Base-by-base conservation (phyloP, 1,139 yeast genomes). In the Protomyces arabidopsidicola region DNA sequence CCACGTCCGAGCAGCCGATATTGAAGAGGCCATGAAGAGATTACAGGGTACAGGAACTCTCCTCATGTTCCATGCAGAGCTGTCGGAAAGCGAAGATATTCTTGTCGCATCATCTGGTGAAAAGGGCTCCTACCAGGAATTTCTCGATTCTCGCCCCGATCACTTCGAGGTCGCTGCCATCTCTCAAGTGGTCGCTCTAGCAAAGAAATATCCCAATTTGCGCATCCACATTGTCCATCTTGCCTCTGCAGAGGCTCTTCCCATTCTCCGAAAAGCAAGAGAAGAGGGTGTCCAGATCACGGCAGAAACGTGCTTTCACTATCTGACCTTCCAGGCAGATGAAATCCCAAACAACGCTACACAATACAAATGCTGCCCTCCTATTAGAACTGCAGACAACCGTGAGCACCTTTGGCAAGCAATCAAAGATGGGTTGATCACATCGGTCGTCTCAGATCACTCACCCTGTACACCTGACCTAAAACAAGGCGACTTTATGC, bases 251-350 rank as follows among this genome's bases (percentile, higher is more conserved):
- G 72, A 74, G 1, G 81, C 82, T 0, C 70, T 79, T 31, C 71
- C 73, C 12, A 78, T 77, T 66, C 80, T 80, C 54, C 73, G 77
- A 57, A 70, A 69, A 18, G 82, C 82, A 2, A 82, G 79, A 70
- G 75, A 75, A 20, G 71, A 74, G 39, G 72, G 77, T 51, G 71
- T 74, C 22, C 80, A 80, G 14, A 74, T 79, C 10, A 77, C 72
- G 66, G 81, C 82, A 2, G 83, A 80, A 69, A 80, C 83, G 0
- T 80, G 83, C 68, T 82, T 82, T 1, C 83, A 80, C 68, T 80
- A 80, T 68, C 70, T 80, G 24, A 75, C 79, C 58, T 70, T 80
- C 39, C 74, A 76, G 50, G 77, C 76, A 53, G 71, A 75, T 56
- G 67, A 79, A 65, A 73, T 74, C 56, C 69, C 68, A n/a, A 72